Base-by-base conservation (phyloP, 1,284 basidiomycete genomes). In the Lignosus rhinocerotis region DNA sequence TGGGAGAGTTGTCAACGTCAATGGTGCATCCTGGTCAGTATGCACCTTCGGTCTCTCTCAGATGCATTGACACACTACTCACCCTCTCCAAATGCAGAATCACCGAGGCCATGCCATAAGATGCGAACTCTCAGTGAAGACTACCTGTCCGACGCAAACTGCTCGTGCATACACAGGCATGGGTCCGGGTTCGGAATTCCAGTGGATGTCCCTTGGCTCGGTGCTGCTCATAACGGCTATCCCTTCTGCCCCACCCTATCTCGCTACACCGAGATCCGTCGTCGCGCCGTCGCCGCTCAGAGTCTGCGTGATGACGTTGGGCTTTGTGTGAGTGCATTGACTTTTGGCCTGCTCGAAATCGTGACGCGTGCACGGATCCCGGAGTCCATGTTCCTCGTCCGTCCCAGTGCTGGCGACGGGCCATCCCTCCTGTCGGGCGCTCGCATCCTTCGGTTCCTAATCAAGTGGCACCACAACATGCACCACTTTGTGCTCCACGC, bases 151-250 rank as follows among this genome's bases (percentile, higher is more conserved):
- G 31, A 30, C 12, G 10, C 16, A 10, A 25, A 31, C 25, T 25
- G 36, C 3, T 16, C 16, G 21, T 16, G 6, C 51, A 41, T 46
- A 11, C 45, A 30, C 21, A 41, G 8, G 21, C 12, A 4, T 33
- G 6, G 45, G 30, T 46, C 45, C 3, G 7, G 25, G 16, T 51
- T 43, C 30, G 59, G 59, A 3, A 30, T 30, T 8, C 60, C 53
- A 1, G 12, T 61, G 31, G 60, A 58, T 41, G 50, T 61, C 6
- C 60, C 56, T 9, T 61, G 60, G 60, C 30, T 53, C n/a, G 56
- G 50, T 5, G 25, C 34, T 11, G 16, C 12, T 5, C 56, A 61
- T 30, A 56, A 58, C 46, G 53, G 49, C 11, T 55, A 54, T 31
- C 56, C 60, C 0, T 53, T 58, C 36, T 52, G 50, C 34, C 30